Percentiles rank a stretch among this genome's conserved stretches.
Evolutionary conservation across 2,329 filamentous ascomycete species (phyloP).

Genomic region (Epichloe uncinata): DNA sequence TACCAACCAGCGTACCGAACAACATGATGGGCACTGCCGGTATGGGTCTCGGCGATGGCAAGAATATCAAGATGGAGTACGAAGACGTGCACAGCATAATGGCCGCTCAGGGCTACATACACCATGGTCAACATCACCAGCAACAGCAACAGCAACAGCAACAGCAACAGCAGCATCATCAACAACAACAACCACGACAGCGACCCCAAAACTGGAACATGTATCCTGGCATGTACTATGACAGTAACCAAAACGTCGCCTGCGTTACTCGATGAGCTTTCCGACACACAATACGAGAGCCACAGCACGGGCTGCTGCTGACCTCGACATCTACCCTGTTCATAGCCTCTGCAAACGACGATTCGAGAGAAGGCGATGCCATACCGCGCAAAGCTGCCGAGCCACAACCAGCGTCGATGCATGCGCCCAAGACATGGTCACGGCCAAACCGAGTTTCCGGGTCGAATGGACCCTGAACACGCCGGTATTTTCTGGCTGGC

Average conservation of each 20-base stretch:
- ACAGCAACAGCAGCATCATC: constrained; percentile 9
- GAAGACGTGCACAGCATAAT: constrained; percentile 21
- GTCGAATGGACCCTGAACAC: too few relatives aligned
- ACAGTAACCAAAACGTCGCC: constrained; percentile 5
- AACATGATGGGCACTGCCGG: constrained; percentile 21
- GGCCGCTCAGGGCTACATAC: constrained; percentile 13
- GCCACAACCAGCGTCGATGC: too few relatives aligned
- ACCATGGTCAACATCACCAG: constrained; percentile 7
- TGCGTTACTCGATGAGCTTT: constrained; percentile 2
- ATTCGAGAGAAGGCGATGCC: too few relatives aligned
- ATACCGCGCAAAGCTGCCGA: too few relatives aligned
- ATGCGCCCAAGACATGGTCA: too few relatives aligned
- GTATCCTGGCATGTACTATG: constrained; percentile 20
- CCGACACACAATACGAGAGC: background rate
- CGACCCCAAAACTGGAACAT: constrained; percentile 19
- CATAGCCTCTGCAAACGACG: too few relatives aligned
- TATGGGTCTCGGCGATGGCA: constrained; percentile 16
- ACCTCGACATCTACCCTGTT: too few relatives aligned
- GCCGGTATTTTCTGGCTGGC: too few relatives aligned
- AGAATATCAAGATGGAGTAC: constrained; percentile 27
- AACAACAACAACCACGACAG: constrained; percentile 14
- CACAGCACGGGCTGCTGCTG: background rate
- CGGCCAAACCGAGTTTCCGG: too few relatives aligned
- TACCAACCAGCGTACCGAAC: constrained; percentile 34
- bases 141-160: constrained; percentile 8